Evolutionary conservation across 805 yeast genomes (phyloP).

Genomic region (Clavispora fructus): DNA sequence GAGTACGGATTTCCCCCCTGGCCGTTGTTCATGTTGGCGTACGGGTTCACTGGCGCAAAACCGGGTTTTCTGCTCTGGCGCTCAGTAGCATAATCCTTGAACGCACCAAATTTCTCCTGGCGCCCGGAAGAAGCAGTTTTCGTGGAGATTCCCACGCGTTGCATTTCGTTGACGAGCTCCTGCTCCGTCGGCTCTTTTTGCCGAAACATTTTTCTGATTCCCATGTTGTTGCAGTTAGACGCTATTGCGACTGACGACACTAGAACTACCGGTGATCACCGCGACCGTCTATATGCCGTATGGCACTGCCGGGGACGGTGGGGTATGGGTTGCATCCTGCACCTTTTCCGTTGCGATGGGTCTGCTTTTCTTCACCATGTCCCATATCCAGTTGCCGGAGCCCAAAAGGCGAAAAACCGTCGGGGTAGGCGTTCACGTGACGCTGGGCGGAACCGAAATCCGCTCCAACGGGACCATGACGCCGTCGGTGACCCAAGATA

Average conservation of each 20-base stretch:
- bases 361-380: background rate
- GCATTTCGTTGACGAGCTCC: conserved; percentile 38
- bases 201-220: conserved; percentile 40
- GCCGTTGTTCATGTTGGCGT: conserved; percentile 24
- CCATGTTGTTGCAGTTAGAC: conserved; percentile 27
- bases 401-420: conserved; percentile 8
- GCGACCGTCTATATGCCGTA: background rate
- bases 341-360: background rate
- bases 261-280: background rate
- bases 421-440: background rate
- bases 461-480: conserved; percentile 9
- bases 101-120: conserved; percentile 48
- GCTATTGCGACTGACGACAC: no score
- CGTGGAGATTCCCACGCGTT: conserved; percentile 38
- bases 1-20: conserved; percentile 1
- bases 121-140: conserved; percentile 24
- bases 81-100: conserved; percentile 44
- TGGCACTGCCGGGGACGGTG: background rate
- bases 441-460: conserved; percentile 6
- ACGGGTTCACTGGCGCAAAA: conserved; percentile 38
- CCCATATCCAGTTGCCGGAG: conserved; percentile 2
- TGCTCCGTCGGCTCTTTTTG: conserved; percentile 48
- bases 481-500: background rate
- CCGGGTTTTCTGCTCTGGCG: conserved; percentile 30
- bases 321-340: background rate